Evolutionary conservation across 1,284 basidiomycete genomes (phyloP).

Genomic region (Porodaedalea pini): DNA sequence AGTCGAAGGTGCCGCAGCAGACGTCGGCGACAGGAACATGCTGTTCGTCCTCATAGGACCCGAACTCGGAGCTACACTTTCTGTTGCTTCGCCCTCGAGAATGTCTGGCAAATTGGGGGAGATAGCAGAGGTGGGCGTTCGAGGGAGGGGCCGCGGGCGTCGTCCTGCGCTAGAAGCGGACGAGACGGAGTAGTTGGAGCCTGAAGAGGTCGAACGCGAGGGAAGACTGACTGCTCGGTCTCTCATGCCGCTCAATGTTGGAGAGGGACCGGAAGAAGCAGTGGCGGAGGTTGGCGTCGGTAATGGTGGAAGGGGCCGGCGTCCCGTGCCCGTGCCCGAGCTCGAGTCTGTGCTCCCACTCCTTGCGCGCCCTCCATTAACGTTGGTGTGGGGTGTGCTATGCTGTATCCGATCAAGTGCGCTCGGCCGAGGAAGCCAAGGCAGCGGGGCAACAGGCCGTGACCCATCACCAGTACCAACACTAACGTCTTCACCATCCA

Average conservation of each 20-base stretch:
- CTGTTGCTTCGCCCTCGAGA: neutral
- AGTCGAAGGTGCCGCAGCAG: neutral
- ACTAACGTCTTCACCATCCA: neutral
- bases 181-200: neutral
- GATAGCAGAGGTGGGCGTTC: slow-evolving; percentile 3
- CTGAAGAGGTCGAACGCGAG: neutral
- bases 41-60: neutral
- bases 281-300: neutral
- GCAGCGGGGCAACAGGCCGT: slow-evolving; percentile 9
- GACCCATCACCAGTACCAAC: neutral
- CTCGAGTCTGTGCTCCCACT: neutral
- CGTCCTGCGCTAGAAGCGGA: neutral
- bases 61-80: neutral
- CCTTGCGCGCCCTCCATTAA: neutral
- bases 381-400: neutral
- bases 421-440: slow-evolving; percentile 16
- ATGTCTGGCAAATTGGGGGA: slow-evolving; percentile 6
- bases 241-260: neutral
- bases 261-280: neutral
- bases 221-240: neutral
- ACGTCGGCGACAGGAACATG: slow-evolving; percentile 1
- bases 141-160: slow-evolving; percentile 8
- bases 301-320: slow-evolving; percentile 1
- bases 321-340: neutral
- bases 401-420: slow-evolving; percentile 6